Evolutionary conservation across 331 rosid genomes (phyloP), one percentile per base, ranked within the genome.

Genomic region (Telfairia occidentalis): DNA sequence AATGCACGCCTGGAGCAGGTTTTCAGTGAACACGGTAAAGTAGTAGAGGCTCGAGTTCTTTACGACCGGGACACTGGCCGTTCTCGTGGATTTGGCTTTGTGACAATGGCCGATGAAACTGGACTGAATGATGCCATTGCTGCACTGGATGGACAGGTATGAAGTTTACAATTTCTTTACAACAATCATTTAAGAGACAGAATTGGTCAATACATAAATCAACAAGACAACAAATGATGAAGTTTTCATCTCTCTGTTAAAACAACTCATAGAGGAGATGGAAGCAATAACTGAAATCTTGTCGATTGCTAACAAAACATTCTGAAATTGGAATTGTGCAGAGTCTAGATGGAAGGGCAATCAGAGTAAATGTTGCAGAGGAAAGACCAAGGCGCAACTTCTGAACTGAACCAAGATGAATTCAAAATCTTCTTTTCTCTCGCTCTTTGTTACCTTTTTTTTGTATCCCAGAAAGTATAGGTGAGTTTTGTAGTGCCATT

Each of bases 51-150:
- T 2, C 90, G 96, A 50, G 78, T 95, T 40, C 86, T 95, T 76
- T 90, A 21, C 29, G 99, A 95, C 86, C 83, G 97, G 78, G 99
- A 95, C 49, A 92, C 89, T 19, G 93, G 97, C 71, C 92, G 99
- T 52, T 95, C 99, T 9, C 99, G 99, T 60, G 99, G 99, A 55
- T 95, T 95, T 84, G 99, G 96, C 78, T 95, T 95, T 76, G 99
- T 95, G 46, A 85, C 90, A 57, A 83, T 95, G 92, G 49, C 90
- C 54, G 83, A 81, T 50, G 99, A 92, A 73, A 70, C 82, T 28
- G 99, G 86, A 57, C 79, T 86, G 92, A 89, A 90, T 72, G 92
- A 85, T 67, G 99, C 99, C 81, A 90, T 95, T 82, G 93, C 90
- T 81, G 99, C 97, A 66, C 89, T 92, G 42, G 97, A 95, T 78